phyloP scores from a whole-genome alignment of 352 stramenopile genomes.

The Elongisporangium undulatum region DNA sequence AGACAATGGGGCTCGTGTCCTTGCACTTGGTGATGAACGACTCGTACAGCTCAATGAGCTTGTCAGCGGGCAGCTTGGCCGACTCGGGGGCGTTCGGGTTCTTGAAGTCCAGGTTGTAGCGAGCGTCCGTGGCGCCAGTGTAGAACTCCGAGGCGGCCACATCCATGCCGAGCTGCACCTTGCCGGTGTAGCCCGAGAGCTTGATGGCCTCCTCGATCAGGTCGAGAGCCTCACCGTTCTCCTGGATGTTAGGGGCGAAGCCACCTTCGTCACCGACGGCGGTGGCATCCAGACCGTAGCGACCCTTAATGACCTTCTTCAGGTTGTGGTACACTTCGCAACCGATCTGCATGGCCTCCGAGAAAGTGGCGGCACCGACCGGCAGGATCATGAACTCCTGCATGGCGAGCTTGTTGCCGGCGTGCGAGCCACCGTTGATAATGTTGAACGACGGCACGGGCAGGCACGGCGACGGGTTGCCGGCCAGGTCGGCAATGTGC shows the following conservation, averaged over 20 bases:
- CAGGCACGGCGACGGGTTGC: conserved; percentile 93
- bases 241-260: conserved; percentile 97
- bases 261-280: conserved; percentile 99
- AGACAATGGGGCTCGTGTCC: conserved; percentile 96
- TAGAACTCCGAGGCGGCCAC: conserved; percentile 99
- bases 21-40: conserved; percentile 88
- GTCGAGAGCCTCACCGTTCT: conserved; percentile 95
- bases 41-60: conserved; percentile 96
- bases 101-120: conserved; percentile 99
- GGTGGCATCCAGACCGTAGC: conserved; percentile 98
- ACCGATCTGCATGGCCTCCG: conserved; percentile 97
- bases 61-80: conserved; percentile 89
- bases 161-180: conserved; percentile 97
- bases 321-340: conserved; percentile 99
- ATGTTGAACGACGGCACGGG: conserved; percentile 99
- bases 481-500: conserved; percentile 97
- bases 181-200: conserved; percentile 93
- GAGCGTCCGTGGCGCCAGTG: conserved; percentile 89
- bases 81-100: conserved; percentile 87
- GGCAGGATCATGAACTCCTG: conserved; percentile 99
- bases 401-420: conserved; percentile 99
- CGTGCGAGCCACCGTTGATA: conserved; percentile 98
- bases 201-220: conserved; percentile 98
- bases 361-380: conserved; percentile 86
- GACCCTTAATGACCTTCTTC: conserved; percentile 98